Evolutionary conservation across 2,329 filamentous ascomycete genomes (phyloP), one percentile per base, ranked within the genome.

Genomic region (Rutstroemia sydowiana): DNA sequence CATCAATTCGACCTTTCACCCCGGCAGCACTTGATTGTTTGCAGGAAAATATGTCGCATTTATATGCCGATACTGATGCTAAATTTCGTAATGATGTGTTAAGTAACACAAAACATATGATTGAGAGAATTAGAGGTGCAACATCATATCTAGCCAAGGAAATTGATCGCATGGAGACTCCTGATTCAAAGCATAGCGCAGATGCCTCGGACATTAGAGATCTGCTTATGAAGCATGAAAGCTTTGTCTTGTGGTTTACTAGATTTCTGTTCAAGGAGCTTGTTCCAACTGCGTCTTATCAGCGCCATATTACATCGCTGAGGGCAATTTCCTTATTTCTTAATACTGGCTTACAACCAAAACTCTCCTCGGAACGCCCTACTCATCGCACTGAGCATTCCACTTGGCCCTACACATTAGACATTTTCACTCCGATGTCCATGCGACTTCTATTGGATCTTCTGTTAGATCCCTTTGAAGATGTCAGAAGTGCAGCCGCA

Each of bases 381-480:
- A 14, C 23, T 16, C 14, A 30, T 14, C 11, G 54, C 51, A 9
- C 57, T 20, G 55, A 52, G 9, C 57, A 62, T 48, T 28, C 57
- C 14, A 63, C 58, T 6, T 67, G 63, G 62, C 65, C 56, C 26
- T 62, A 54, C 49, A 43, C 43, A 11, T 51, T 64, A 5, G 58
- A 70, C 2, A 67, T 69, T 14, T 64, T 65, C 11, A 75, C 79
- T 43, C 58, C 61, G 3, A 73, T 68, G 0, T 80, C 85, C 71
- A 69, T 80, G 10, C 75, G 85, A 44, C 73, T 83, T 4, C 71
- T 97, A 6, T 71, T 91, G 13, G 89, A 95, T 66, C 77, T 95
- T 20, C 70, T 95, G 7, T 75, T 95, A 64, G 88, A 98, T 61
- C 88, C 92, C 0, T 98, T 95, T 63, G 93, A 97, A 52, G 93